Conservation (phyloP, 2,329 filamentous ascomycete genomes). For the Sporothrix humicola region DNA sequence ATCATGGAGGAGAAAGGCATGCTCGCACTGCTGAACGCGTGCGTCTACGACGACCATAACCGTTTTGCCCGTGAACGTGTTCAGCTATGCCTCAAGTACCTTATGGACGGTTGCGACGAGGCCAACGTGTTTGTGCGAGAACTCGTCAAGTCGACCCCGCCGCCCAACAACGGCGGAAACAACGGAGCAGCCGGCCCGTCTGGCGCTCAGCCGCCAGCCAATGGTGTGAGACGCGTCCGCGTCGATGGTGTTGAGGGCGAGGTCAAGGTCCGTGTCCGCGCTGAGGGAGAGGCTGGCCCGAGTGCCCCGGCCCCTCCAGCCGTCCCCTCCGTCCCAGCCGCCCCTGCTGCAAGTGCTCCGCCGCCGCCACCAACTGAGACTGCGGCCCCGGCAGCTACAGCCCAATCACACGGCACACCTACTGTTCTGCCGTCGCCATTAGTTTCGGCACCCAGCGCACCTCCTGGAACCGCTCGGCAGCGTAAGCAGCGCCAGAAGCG, state of each 20-base stretch:
- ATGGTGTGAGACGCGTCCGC: constrained; percentile 50
- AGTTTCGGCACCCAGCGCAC: constrained; percentile 28
- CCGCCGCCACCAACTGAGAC: background rate
- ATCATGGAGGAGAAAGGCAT: constrained; percentile 85
- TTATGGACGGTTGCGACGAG: constrained; percentile 74
- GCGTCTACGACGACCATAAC: constrained; percentile 89
- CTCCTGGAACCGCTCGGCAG: constrained; percentile 37
- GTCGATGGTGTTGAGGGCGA: constrained; percentile 63
- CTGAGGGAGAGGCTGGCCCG: constrained; percentile 20
- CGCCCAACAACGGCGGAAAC: constrained; percentile 38
- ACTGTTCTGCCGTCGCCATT: background rate
- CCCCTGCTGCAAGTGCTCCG: background rate
- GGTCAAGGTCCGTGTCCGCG: constrained; percentile 59
- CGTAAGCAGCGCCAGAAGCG: constrained; percentile 39
- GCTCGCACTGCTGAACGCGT: constrained; percentile 86
- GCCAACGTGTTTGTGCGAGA: constrained; percentile 74
- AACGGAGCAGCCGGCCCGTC: constrained; percentile 28
- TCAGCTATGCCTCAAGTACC: constrained; percentile 84
- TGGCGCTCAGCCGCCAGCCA: background rate
- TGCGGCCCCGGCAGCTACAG: background rate
- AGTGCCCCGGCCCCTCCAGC: background rate
- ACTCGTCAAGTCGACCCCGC: constrained; percentile 51
- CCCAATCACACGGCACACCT: background rate
- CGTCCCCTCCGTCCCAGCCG: constrained; percentile 20
- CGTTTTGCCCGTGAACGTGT: constrained; percentile 92